These are phyloP conservation scores for Nyssa sinensis DNA, from an alignment of 148 eudicot species.

Conservation along the genomic window DNA sequence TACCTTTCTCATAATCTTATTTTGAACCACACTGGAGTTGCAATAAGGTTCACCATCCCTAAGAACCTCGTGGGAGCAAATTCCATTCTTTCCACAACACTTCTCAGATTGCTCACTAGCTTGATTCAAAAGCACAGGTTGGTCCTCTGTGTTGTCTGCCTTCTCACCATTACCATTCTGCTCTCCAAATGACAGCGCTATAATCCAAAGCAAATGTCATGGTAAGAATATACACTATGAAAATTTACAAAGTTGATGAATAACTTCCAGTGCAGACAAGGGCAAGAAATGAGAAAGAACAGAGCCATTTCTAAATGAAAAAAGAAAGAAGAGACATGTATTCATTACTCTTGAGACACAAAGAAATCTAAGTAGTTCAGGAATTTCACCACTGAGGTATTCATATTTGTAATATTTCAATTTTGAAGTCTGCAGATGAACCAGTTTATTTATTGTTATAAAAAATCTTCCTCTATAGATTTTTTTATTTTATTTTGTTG, in stretches of 20 bases:
- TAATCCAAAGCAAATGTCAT: neutral
- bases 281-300: too few species aligned
- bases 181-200: constrained; percentile 37
- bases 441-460: neutral
- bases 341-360: too few species aligned
- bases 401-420: neutral
- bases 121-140: constrained; percentile 24
- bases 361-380: too few species aligned
- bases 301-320: too few species aligned
- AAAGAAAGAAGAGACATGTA: too few species aligned
- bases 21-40: constrained; percentile 28
- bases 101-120: constrained; percentile 40
- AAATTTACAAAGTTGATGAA: neutral
- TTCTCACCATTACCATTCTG: constrained; percentile 23
- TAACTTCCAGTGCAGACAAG: neutral
- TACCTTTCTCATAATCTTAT: constrained; percentile 70
- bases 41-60: constrained; percentile 50
- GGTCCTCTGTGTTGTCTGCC: constrained; percentile 25
- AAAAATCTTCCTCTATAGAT: neutral
- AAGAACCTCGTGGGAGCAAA: constrained; percentile 88
- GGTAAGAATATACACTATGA: constrained; percentile 1
- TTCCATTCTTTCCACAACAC: constrained; percentile 75
- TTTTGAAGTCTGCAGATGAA: neutral
- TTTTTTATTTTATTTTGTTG: too few species aligned
- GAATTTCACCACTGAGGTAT: too few species aligned